phyloP scores from a whole-genome alignment of 2,329 filamentous ascomycete species.

The Botryosphaeria dothidea region DNA sequence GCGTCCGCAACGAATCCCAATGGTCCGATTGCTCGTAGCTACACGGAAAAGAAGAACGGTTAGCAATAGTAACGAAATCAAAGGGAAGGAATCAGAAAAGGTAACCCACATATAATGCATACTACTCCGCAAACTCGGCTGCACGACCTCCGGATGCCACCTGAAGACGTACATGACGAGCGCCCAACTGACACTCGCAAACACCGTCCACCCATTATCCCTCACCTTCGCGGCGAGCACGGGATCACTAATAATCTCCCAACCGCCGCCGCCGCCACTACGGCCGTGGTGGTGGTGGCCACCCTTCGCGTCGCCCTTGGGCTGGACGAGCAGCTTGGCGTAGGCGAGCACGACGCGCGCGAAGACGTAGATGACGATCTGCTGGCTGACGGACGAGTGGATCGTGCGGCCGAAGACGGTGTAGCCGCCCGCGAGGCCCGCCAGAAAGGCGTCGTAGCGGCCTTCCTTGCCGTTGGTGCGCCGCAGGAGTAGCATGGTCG shows the following conservation, averaged over 20 bases:
- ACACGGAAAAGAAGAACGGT: background rate
- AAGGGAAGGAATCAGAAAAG: background rate
- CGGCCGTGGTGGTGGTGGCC: slow-evolving; percentile 19
- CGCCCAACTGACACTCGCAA: slow-evolving; percentile 89
- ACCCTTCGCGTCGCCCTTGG: slow-evolving; percentile 33
- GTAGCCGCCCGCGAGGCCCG: slow-evolving; percentile 88
- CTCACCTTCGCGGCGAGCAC: slow-evolving; percentile 40
- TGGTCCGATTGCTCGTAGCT: slow-evolving; percentile 79
- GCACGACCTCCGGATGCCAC: slow-evolving; percentile 87
- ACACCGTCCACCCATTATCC: slow-evolving; percentile 83
- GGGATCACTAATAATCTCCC: slow-evolving; percentile 40
- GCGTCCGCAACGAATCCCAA: slow-evolving; percentile 83
- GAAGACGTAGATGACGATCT: slow-evolving; percentile 98
- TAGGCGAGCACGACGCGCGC: slow-evolving; percentile 84
- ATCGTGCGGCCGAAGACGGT: slow-evolving; percentile 82
- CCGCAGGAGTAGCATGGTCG: slow-evolving; percentile 73
- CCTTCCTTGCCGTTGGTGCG: slow-evolving; percentile 61
- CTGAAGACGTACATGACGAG: slow-evolving; percentile 94
- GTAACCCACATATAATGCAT: slow-evolving; percentile 92
- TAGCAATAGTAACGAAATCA: no score
- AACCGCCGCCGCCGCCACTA: slow-evolving; percentile 39
- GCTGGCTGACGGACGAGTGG: slow-evolving; percentile 82
- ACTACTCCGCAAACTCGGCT: slow-evolving; percentile 86
- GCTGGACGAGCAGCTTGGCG: slow-evolving; percentile 78
- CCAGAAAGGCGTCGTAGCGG: slow-evolving; percentile 80